phyloP scores from a whole-genome alignment of 805 yeast genomes.

The Kodamaea laetipori region DNA sequence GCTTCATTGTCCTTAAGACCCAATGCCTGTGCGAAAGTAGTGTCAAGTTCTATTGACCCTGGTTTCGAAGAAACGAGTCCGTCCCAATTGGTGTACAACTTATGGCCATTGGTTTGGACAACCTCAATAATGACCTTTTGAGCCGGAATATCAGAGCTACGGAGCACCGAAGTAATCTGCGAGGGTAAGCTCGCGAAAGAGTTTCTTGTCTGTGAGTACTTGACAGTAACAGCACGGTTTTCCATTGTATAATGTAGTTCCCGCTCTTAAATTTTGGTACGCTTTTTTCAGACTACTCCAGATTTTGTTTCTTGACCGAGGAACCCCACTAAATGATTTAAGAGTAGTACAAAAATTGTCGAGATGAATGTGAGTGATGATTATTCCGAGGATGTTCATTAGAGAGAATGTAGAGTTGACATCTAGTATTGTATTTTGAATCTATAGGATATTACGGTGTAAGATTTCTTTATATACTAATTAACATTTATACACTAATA shows the following conservation, averaged over 20 bases:
- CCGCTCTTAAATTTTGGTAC: neutral
- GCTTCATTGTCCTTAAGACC: slow-evolving; percentile 46
- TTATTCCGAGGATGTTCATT: too few relatives aligned
- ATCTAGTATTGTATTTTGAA: too few relatives aligned
- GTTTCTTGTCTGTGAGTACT: slow-evolving; percentile 40
- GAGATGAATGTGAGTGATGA: too few relatives aligned
- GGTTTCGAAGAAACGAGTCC: slow-evolving; percentile 48
- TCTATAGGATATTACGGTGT: too few relatives aligned
- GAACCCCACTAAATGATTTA: slow-evolving; percentile 2
- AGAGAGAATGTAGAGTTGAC: too few relatives aligned
- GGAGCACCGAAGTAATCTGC: slow-evolving; percentile 45
- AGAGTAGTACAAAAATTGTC: too few relatives aligned
- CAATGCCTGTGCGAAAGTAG: slow-evolving; percentile 58
- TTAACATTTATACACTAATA: too few relatives aligned
- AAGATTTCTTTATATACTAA: too few relatives aligned
- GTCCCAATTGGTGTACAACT: slow-evolving; percentile 63
- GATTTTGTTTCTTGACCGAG: slow-evolving; percentile 1
- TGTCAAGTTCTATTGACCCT: slow-evolving; percentile 61
- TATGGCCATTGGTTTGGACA: slow-evolving; percentile 29
- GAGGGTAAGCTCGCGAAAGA: slow-evolving; percentile 60
- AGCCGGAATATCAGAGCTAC: slow-evolving; percentile 53
- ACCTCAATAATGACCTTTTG: slow-evolving; percentile 60
- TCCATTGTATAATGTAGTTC: slow-evolving; percentile 30
- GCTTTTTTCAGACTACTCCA: neutral
- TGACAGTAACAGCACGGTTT: slow-evolving; percentile 32